A percentile compares a stretch with the other conserved stretches of the same genome.
Conservation (phyloP, 2,329 filamentous ascomycete genomes). For the Rutstroemia sp. region DNA sequence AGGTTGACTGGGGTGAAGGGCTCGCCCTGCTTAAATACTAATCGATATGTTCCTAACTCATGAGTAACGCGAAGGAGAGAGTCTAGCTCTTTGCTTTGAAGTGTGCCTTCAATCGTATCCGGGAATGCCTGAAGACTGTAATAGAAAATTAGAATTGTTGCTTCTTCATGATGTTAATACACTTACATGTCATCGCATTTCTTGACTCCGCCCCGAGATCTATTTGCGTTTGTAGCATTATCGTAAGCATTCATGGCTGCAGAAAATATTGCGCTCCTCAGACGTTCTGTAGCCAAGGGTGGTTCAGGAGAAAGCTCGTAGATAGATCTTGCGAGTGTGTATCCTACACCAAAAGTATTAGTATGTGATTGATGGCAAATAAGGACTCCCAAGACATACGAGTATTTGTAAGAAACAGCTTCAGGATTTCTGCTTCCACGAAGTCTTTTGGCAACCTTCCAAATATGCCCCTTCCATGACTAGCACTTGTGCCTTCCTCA, state of each 20-base stretch:
- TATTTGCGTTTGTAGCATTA: slow-evolving; percentile 75
- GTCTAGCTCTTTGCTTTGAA: slow-evolving; percentile 48
- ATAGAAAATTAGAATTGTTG: not conserved
- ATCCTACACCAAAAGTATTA: slow-evolving; percentile 38
- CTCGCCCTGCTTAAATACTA: slow-evolving; percentile 72
- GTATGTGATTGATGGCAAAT: not conserved
- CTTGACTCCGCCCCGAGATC: slow-evolving; percentile 67
- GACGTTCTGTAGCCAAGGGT: slow-evolving; percentile 40
- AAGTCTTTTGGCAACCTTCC: slow-evolving; percentile 52
- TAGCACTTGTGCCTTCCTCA: slow-evolving; percentile 27
- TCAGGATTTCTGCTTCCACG: slow-evolving; percentile 66
- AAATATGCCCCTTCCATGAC: slow-evolving; percentile 41
- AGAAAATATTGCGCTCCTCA: slow-evolving; percentile 54
- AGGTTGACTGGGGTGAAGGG: slow-evolving; percentile 73
- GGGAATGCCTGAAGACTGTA: slow-evolving; percentile 57
- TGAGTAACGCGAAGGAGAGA: slow-evolving; percentile 67
- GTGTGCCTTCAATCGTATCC: slow-evolving; percentile 44
- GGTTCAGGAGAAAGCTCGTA: slow-evolving; percentile 45
- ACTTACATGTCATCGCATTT: slow-evolving; percentile 68
- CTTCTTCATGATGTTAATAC: too few relatives aligned
- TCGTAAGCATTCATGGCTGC: slow-evolving; percentile 68
- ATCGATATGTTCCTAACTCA: slow-evolving; percentile 65
- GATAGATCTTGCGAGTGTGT: slow-evolving; percentile 54
- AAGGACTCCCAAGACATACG: slow-evolving; percentile 37
- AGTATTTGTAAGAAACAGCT: slow-evolving; percentile 53